These are phyloP conservation scores for Saposhnikovia divaricata DNA, from an alignment of 129 eudicot species.

Conservation along the genomic window DNA sequence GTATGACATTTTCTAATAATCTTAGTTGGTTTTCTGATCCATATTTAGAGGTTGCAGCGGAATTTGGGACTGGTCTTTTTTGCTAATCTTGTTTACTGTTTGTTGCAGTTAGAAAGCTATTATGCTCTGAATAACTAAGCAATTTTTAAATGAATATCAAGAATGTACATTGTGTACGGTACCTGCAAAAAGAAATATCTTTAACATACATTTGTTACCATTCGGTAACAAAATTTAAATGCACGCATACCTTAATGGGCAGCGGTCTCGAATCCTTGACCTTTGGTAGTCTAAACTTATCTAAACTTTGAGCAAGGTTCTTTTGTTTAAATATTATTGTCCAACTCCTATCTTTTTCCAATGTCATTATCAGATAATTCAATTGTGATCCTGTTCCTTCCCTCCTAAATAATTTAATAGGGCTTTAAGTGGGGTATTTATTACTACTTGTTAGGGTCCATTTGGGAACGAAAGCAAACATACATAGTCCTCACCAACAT, in stretches of 20 bases:
- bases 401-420: not conserved
- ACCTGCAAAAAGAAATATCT: not conserved
- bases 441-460: not conserved
- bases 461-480: no score
- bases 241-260: no score
- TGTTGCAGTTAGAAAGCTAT: not conserved
- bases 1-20: not conserved
- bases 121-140: no score
- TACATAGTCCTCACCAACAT: no score
- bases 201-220: no score
- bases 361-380: not conserved
- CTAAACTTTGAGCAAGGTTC: no score
- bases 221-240: no score
- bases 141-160: not conserved
- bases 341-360: not conserved
- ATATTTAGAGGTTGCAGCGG: not conserved
- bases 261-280: no score
- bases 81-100: not conserved
- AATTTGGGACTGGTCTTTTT: not conserved
- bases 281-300: no score
- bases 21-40: not conserved
- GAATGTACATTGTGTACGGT: not conserved
- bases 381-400: not conserved
- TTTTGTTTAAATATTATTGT: not conserved
- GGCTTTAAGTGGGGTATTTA: not conserved